Evolutionary conservation across 495 filamentous ascomycete species (phyloP), one percentile per base, ranked within the genome.

Genomic region (Neurospora terricola): DNA sequence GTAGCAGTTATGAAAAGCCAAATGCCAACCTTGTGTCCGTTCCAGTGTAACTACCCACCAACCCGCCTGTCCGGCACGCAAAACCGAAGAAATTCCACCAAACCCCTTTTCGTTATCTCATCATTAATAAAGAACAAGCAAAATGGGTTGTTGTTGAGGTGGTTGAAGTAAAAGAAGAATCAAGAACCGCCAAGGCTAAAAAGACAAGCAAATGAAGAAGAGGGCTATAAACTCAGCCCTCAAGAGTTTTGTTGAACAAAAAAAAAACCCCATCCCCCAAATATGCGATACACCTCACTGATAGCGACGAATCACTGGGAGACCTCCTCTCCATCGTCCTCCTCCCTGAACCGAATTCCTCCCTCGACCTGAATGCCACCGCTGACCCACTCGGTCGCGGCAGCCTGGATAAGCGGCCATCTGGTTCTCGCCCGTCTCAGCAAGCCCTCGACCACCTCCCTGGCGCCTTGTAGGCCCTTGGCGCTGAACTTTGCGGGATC

Each of bases 341-440:
- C 91, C 75, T 93, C 90, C 66, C 89, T 85, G 73, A 90, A 86
- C 76, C 87, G 87, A 72, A 96, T 82, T 7, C 93, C 91, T 18
- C 87, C 90, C 8, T 90, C 88, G 5, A 94, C 89, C 72, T 85
- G 76, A 45, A 99, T 91, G 5, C 89, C 94, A 27, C 86, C 86
- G 38, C 81, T 82, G 6, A 99, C 92, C 94, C 94, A 99, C 70
- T 89, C 87, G 70, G 87, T 86, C 70, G 87, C 84, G 45, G 86
- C 89, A 38, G 97, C 90, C 72, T 90, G 89, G 74, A 90, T 87
- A 71, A 98, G 79, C 30, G 83, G 84, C 87, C 91, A 94, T 48
- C 96, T 84, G 71, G 88, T 91, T 36, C 90, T 88, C 16, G 91
- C 91, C 72, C 96, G 88, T 79, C 92, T 94, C 66, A 99, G 78